Percentiles rank a stretch among this genome's conserved stretches.
phyloP scores from a whole-genome alignment of 768 basidiomycete genomes.

The Trametes cubensis region DNA sequence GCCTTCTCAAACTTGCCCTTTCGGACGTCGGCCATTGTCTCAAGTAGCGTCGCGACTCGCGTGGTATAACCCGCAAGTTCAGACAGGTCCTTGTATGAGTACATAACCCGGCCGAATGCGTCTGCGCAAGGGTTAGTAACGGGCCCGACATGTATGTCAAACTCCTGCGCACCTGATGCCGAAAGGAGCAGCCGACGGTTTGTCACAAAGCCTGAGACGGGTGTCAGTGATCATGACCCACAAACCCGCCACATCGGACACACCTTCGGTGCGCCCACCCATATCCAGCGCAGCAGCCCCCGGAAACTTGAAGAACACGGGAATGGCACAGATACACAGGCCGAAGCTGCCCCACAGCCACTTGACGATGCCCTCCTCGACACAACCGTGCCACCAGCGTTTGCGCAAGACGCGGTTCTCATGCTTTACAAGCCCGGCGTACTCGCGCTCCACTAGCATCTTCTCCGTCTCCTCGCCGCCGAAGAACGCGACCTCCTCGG shows the following conservation, averaged over 20 bases:
- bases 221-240: neutral
- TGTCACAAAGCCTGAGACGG: slow-evolving; percentile 83
- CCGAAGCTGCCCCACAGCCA: slow-evolving; percentile 97
- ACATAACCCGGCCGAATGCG: slow-evolving; percentile 95
- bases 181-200: slow-evolving; percentile 88
- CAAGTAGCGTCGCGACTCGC: slow-evolving; percentile 84
- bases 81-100: slow-evolving; percentile 94
- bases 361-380: slow-evolving; percentile 95
- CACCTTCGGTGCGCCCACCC: slow-evolving; percentile 89
- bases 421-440: slow-evolving; percentile 82
- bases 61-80: slow-evolving; percentile 96
- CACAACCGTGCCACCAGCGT: slow-evolving; percentile 87
- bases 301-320: slow-evolving; percentile 87
- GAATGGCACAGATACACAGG: slow-evolving; percentile 88
- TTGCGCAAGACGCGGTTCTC: slow-evolving; percentile 78
- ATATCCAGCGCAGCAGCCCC: slow-evolving; percentile 70
- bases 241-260: slow-evolving; percentile 1
- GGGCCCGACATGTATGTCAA: slow-evolving; percentile 13
- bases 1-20: slow-evolving; percentile 87
- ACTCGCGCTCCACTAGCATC: slow-evolving; percentile 86
- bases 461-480: slow-evolving; percentile 90
- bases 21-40: slow-evolving; percentile 87
- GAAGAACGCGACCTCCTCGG: slow-evolving; percentile 88
- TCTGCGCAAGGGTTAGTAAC: slow-evolving; percentile 46
- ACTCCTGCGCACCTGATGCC: slow-evolving; percentile 58